Evolutionary conservation across 257 asterid genomes (phyloP).

Genomic region (Penstemon newberryi): DNA sequence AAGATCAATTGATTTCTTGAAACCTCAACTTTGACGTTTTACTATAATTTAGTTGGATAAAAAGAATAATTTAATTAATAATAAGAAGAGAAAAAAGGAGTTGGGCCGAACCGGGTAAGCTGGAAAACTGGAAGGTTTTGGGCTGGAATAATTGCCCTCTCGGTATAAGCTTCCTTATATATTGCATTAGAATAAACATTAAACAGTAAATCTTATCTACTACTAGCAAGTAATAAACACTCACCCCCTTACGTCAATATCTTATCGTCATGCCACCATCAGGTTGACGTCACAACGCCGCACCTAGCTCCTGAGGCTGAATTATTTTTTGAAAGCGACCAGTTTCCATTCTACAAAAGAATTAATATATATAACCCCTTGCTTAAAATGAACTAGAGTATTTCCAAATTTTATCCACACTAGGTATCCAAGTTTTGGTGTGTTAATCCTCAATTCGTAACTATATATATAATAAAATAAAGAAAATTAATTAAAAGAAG

Average conservation of each 20-base stretch:
- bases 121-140: slow-evolving; percentile 24
- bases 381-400: not conserved
- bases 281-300: slow-evolving; percentile 33
- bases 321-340: not conserved
- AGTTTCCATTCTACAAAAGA: slow-evolving; percentile 35
- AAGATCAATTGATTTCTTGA: too few relatives aligned
- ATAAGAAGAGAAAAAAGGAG: not conserved
- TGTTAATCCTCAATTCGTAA: not conserved
- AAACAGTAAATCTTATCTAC: slow-evolving; percentile 29
- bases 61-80: too few relatives aligned
- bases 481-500: too few relatives aligned
- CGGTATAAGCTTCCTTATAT: not conserved
- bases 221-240: not conserved
- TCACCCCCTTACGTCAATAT: slow-evolving; percentile 25
- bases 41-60: too few relatives aligned
- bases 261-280: slow-evolving; percentile 20
- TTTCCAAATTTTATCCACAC: not conserved
- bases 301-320: not conserved
- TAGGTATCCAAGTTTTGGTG: not conserved
- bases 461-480: too few relatives aligned
- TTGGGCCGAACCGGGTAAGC: slow-evolving; percentile 33
- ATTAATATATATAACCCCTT: not conserved
- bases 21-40: too few relatives aligned
- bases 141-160: slow-evolving; percentile 50
- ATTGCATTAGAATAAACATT: slow-evolving; percentile 36